These are phyloP conservation scores for Seminavis robusta DNA, from an alignment of 108 stramenopile genomes.

Conservation along the genomic window DNA sequence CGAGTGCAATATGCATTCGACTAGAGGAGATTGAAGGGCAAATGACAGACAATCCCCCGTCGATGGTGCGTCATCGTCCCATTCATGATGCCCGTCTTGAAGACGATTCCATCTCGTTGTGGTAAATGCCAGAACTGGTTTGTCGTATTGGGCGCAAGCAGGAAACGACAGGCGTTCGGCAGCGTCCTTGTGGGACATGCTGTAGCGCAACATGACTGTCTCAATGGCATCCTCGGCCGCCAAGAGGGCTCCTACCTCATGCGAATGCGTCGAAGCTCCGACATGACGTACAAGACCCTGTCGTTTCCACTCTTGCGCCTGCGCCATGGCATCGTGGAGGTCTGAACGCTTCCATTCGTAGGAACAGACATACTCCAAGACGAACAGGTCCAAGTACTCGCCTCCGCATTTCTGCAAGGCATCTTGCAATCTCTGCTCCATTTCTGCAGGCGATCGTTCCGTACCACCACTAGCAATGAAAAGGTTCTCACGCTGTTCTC, in stretches of 20 bases:
- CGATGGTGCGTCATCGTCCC: conserved; percentile 3
- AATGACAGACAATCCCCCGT: conserved; percentile 30
- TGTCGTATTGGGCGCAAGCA: conserved; percentile 5
- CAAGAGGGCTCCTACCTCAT: conserved; percentile 22
- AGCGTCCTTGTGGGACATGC: conserved; percentile 19
- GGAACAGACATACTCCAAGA: conserved; percentile 36
- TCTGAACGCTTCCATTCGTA: conserved; percentile 7
- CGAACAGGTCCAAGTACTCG: conserved; percentile 30
- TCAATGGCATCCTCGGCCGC: conserved; percentile 1
- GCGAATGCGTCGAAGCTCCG: conserved; percentile 29
- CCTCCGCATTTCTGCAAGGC: conserved; percentile 23
- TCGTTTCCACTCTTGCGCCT: conserved; percentile 8
- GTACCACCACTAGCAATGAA: conserved; percentile 34
- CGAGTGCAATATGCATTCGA: conserved; percentile 32
- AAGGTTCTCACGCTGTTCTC: conserved; percentile 18
- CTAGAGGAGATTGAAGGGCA: conserved; percentile 21
- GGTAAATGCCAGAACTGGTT: conserved; percentile 33
- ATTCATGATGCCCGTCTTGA: conserved; percentile 6
- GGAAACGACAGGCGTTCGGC: conserved; percentile 29
- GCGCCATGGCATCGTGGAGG: background rate
- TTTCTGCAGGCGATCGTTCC: background rate
- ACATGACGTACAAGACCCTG: conserved; percentile 23
- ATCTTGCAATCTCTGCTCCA: conserved; percentile 28
- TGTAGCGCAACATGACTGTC: conserved; percentile 32
- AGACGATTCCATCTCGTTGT: conserved; percentile 37